A percentile compares a stretch with the other conserved stretches of the same genome.
Conservation (phyloP, 129 eudicot species). For the Artemisia argyi region DNA sequence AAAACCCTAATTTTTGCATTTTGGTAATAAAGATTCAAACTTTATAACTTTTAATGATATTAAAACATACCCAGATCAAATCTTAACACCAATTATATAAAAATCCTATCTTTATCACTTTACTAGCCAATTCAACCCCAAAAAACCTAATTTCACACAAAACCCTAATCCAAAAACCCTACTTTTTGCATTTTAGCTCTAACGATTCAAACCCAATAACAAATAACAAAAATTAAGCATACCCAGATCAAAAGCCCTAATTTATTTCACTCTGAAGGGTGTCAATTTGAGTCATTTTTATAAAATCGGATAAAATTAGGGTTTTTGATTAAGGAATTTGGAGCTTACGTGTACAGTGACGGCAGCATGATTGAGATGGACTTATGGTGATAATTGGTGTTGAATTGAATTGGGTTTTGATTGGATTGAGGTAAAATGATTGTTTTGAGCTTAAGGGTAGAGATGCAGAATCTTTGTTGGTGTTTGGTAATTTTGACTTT, state of each 20-base stretch:
- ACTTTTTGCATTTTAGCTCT: background rate
- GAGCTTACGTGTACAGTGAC: background rate
- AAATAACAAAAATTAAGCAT: background rate
- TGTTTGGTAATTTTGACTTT: constrained; percentile 18
- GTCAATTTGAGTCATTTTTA: constrained; percentile 2
- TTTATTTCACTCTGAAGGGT: constrained; percentile 10
- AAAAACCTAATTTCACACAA: background rate
- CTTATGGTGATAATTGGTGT: background rate
- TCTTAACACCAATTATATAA: constrained; percentile 18
- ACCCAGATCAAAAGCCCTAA: constrained; percentile 23
- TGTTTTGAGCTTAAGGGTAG: background rate
- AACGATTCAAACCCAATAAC: background rate
- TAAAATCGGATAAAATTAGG: too few species aligned
- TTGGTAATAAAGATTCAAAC: background rate
- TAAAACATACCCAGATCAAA: constrained; percentile 14
- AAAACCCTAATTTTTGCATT: constrained; percentile 9
- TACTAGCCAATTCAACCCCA: too few species aligned
- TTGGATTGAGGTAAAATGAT: constrained; percentile 23
- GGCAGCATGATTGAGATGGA: background rate
- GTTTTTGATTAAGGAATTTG: background rate
- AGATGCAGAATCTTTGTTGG: constrained; percentile 17
- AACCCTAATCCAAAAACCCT: constrained; percentile 14
- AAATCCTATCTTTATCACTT: background rate
- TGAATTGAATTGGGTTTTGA: constrained; percentile 9
- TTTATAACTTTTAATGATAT: background rate